These are phyloP conservation scores for Rhododendron kiyosumense DNA, from an alignment of 148 eudicot species.

Conservation along the genomic window DNA sequence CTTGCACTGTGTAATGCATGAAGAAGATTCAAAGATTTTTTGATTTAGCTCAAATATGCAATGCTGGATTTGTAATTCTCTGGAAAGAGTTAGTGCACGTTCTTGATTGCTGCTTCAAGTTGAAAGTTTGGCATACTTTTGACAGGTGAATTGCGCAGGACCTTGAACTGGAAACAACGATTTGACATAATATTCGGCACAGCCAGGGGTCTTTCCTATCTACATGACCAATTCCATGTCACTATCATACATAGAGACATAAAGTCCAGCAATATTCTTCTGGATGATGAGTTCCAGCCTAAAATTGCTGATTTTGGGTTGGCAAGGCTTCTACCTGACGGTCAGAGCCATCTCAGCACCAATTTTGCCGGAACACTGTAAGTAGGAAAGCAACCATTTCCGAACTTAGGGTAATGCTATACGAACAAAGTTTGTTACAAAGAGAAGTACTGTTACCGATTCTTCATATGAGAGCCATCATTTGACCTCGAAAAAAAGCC, in stretches of 20 bases:
- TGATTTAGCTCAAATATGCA: not conserved
- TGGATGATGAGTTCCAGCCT: constrained; percentile 33
- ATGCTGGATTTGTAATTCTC: not conserved
- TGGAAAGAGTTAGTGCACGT: not conserved
- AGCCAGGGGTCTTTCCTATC: constrained; percentile 44
- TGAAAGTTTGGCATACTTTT: not conserved
- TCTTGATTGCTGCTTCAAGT: not conserved
- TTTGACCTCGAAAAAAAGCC: not conserved
- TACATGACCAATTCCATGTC: constrained; percentile 43
- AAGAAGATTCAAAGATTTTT: not conserved
- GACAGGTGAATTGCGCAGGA: constrained; percentile 31
- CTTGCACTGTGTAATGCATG: not conserved
- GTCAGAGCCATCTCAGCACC: constrained; percentile 44
- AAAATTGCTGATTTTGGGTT: constrained; percentile 51
- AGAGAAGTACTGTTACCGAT: not conserved
- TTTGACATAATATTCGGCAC: constrained; percentile 35
- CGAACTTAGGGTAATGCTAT: not conserved
- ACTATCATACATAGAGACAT: constrained; percentile 44
- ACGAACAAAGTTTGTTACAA: not conserved
- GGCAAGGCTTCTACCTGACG: constrained; percentile 41
- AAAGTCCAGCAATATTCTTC: constrained; percentile 38
- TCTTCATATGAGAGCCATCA: not conserved
- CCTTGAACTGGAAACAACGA: constrained; percentile 39
- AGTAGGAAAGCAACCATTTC: constrained; percentile 10
- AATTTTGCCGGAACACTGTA: constrained; percentile 53